Evolutionary conservation across 2,329 filamentous ascomycete species (phyloP).

Genomic region (Cadophora sp.): DNA sequence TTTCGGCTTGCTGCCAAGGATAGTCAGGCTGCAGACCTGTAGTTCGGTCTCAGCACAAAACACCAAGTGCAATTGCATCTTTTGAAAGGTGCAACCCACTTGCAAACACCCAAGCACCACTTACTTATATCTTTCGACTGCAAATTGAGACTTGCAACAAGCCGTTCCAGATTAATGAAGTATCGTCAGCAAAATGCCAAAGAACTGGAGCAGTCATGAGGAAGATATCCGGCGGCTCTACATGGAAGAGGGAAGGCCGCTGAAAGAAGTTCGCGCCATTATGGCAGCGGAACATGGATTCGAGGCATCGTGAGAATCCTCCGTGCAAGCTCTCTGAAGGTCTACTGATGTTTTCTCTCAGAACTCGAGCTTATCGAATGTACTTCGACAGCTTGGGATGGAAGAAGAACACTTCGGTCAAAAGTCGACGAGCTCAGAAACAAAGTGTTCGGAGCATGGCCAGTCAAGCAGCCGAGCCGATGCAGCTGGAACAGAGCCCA

Average conservation of each 20-base stretch:
- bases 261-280: background rate
- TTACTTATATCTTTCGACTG: too few relatives aligned
- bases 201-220: background rate
- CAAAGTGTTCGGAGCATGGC: background rate
- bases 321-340: background rate
- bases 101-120: too few relatives aligned
- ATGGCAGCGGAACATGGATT: background rate
- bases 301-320: background rate
- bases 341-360: background rate
- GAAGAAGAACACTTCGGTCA: background rate
- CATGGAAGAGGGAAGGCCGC: background rate
- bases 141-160: too few relatives aligned
- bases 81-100: background rate
- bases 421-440: background rate
- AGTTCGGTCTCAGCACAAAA: background rate
- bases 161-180: too few relatives aligned
- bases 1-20: background rate
- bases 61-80: background rate
- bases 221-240: background rate
- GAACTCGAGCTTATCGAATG: conserved; percentile 3
- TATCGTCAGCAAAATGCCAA: background rate
- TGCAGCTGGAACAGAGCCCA: too few relatives aligned
- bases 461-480: too few relatives aligned
- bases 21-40: background rate
- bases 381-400: background rate